These are phyloP conservation scores for Micromonas pusilla DNA, from an alignment of 139 green algal species.

Conservation along the genomic window DNA sequence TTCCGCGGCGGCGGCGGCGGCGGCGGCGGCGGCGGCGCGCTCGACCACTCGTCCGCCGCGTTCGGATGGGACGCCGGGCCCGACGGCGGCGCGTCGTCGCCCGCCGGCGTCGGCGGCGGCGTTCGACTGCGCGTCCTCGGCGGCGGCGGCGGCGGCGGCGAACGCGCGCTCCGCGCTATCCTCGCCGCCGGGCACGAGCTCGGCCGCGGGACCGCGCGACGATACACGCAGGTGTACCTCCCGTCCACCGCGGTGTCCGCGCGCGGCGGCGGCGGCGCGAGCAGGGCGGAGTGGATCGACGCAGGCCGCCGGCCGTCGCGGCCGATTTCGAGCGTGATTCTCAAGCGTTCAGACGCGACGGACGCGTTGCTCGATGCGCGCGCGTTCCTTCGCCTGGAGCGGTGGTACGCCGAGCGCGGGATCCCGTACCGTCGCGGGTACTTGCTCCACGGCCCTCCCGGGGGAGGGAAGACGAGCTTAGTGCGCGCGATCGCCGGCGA, in stretches of 20 bases:
- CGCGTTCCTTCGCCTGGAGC: conserved; percentile 32
- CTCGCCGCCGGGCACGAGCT: neutral
- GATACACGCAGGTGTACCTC: neutral
- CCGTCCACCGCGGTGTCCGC: neutral
- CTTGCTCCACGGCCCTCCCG: conserved; percentile 44
- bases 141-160: too few relatives aligned
- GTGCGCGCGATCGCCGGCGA: neutral
- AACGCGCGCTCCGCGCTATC: neutral
- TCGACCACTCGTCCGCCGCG: neutral
- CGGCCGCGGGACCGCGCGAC: neutral
- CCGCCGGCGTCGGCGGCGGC: neutral
- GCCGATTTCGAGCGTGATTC: neutral
- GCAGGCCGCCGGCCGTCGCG: neutral
- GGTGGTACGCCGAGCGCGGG: conserved; percentile 40
- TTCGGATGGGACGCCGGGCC: neutral
- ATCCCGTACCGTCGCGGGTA: conserved; percentile 49
- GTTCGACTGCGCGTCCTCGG: neutral
- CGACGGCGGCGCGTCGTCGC: too few relatives aligned
- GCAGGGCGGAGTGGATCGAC: neutral
- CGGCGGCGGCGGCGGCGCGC: too few relatives aligned
- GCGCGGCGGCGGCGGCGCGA: neutral
- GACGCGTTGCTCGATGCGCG: conserved; percentile 35
- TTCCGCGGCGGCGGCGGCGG: too few relatives aligned
- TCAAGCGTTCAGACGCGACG: neutral
- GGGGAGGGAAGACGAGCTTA: conserved; percentile 19